Base-by-base conservation (phyloP, 2,329 filamentous ascomycete genomes). In the Nannizziopsis barbatae region DNA sequence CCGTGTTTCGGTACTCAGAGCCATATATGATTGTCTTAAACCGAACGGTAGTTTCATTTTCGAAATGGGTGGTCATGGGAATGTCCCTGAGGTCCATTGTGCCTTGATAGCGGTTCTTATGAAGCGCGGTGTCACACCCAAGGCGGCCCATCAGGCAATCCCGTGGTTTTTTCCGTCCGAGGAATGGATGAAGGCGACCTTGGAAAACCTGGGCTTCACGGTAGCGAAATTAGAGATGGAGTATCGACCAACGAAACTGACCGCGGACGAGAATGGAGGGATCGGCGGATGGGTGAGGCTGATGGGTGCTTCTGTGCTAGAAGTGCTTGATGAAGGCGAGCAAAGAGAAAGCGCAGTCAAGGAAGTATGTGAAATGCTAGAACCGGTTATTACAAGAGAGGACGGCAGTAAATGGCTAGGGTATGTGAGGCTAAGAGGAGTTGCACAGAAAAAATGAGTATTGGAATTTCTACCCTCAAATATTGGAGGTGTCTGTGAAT, bases 141-240 rank as follows among this genome's bases (percentile, higher is more conserved):
- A 66, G n/a, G 63, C 65, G 8, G 75, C 76, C 0, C 52, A 67
- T 15, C 71, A 69, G 11, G 70, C 67, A 0, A 74, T 75, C 52
- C 82, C 83, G 3, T 86, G 83, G 83, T 86, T 83, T 63, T 86
- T 86, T 61, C 80, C 82, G 0, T 79, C 81, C 53, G 78, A 80
- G 57, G 60, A 54, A 0, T 83, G 79, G 79, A 73, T 77, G 61
- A 55, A 56, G 36, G 48, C 52, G 12, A 58, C 61, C 2, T 55
- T 75, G 31, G 57, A 64, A 42, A 51, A 59, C 2, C 57, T 62
- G 2, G 71, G 71, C 0, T 74, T 75, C 43, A 56, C 58, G 22
- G 69, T 80, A 2, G 72, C 77, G 56, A 68, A 62, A 54, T 62
- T 74, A 0, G 81, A 86, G 67, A 61, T 71, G 15, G 80, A 83